Evolutionary conservation across 805 yeast genomes (phyloP), one percentile per base, ranked within the genome.

Genomic region (Pichia membranifaciens): DNA sequence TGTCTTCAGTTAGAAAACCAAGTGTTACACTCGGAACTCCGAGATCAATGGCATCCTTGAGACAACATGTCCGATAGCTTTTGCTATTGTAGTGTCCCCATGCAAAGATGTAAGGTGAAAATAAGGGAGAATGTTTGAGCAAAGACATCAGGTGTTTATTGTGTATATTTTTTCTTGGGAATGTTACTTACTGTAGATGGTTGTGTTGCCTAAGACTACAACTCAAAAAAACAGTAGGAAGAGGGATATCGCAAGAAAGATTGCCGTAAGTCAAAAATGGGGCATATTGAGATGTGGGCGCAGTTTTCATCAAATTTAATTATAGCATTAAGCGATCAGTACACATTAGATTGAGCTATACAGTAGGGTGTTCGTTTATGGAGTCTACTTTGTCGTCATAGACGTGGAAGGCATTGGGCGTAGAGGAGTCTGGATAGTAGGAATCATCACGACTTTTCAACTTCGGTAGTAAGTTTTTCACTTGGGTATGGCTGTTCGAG

Each of bases 91-190:
- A 50, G 22, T 50, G 53, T 16, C 58, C 48, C 68, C 68, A 64
- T 6, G 65, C 59, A 39, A 58, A 64, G 3, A 64, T 47, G 38
- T 62, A 64, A 1, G 68, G 68, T 25, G 67, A 51, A 28, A 61
- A 52, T n/a, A 32, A 12, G 6, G 16, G 20, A 12, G 6, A 36
- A 16, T 2, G 6, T 25, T 15, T 10, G 31, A 25, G 12, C 15
- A 42, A 22, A 15, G 35, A 39, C 13, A 20, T 16, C n/a, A 39
- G 29, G 33, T 10, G 29, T 25, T 7, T n/a, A n/a, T n/a, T n/a
- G 33, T 5, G 33, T 7, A 22, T 21, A 18, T 44, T 20, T 10
- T 22, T n/a, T 18, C 39, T 16, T 7, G 20, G 17, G n/a, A n/a
- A n/a, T n/a, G n/a, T n/a, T n/a, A n/a, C n/a, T n/a, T n/a, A n/a